Evolutionary conservation across 352 stramenopile genomes (phyloP).

Genomic region (Phytophthora constricta): DNA sequence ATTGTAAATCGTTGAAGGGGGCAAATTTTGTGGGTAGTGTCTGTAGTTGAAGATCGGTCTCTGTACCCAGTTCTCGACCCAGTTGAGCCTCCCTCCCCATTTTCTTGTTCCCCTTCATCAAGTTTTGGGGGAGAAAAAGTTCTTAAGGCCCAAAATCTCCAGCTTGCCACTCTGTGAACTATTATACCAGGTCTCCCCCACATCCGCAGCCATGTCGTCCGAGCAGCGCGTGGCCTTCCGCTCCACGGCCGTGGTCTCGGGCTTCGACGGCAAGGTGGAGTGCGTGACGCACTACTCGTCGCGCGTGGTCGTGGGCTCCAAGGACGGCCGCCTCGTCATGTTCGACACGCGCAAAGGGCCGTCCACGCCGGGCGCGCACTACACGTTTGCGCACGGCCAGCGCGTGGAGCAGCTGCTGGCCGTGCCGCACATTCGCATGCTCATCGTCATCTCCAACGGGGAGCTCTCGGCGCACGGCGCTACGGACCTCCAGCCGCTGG

Average conservation of each 20-base stretch:
- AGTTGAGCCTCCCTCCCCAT: too few relatives aligned
- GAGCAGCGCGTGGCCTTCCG: slow-evolving; percentile 76
- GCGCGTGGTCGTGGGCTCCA: slow-evolving; percentile 83
- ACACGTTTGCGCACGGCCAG: slow-evolving; percentile 78
- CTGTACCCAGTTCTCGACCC: too few relatives aligned
- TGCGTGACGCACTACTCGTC: slow-evolving; percentile 89
- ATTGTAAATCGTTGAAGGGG: too few relatives aligned
- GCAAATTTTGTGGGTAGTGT: too few relatives aligned
- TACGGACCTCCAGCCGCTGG: slow-evolving; percentile 78
- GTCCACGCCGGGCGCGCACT: slow-evolving; percentile 55
- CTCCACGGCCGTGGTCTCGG: slow-evolving; percentile 71
- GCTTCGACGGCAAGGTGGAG: slow-evolving; percentile 85
- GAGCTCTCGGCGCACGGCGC: slow-evolving; percentile 75
- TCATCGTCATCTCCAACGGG: slow-evolving; percentile 83
- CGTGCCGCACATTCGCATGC: slow-evolving; percentile 88
- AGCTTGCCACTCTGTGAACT: too few relatives aligned
- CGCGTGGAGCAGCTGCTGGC: slow-evolving; percentile 82
- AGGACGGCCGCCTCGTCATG: slow-evolving; percentile 85
- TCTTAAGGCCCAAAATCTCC: too few relatives aligned
- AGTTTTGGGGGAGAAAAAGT: too few relatives aligned
- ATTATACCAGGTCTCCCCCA: neutral
- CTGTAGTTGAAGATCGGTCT: too few relatives aligned
- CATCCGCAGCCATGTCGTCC: slow-evolving; percentile 29
- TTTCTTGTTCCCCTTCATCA: too few relatives aligned
- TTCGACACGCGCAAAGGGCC: slow-evolving; percentile 89